These are phyloP conservation scores for Globisporangium alternatum DNA, from an alignment of 352 stramenopile species.

Conservation along the genomic window DNA sequence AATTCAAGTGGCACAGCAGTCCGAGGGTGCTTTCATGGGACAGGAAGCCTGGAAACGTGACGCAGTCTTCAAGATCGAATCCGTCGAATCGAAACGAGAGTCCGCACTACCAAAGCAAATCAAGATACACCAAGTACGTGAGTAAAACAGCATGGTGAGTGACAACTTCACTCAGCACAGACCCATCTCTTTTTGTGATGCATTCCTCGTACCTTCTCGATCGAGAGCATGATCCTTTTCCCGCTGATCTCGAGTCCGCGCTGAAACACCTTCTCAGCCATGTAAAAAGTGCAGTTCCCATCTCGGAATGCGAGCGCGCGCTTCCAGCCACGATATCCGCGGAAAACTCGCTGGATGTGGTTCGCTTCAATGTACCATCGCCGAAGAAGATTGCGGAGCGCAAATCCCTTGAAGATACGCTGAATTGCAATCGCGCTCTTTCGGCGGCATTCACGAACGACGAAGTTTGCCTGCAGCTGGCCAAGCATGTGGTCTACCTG, in stretches of 20 bases:
- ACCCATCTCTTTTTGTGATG: not conserved
- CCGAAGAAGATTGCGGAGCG: constrained; percentile 27
- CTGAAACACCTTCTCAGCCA: constrained; percentile 63
- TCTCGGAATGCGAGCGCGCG: constrained; percentile 59
- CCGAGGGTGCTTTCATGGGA: constrained; percentile 43
- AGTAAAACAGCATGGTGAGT: not conserved
- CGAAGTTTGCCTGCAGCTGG: constrained; percentile 25
- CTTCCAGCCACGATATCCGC: constrained; percentile 47
- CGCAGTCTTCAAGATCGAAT: constrained; percentile 47
- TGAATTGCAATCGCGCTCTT: constrained; percentile 48
- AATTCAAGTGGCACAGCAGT: constrained; percentile 59
- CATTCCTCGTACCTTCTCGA: constrained; percentile 45
- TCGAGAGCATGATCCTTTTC: constrained; percentile 43
- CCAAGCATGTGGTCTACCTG: constrained; percentile 44
- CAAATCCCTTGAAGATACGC: constrained; percentile 51
- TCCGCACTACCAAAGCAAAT: constrained; percentile 35
- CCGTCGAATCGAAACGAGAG: constrained; percentile 62
- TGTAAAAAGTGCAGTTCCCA: constrained; percentile 67
- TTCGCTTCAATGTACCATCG: constrained; percentile 30
- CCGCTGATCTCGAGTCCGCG: constrained; percentile 50
- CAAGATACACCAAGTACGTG: not conserved
- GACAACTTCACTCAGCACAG: not conserved
- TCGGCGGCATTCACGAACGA: constrained; percentile 42
- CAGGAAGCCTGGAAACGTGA: constrained; percentile 52
- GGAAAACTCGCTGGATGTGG: constrained; percentile 53